A percentile compares a stretch with the other conserved stretches of the same genome.
Evolutionary conservation across 768 basidiomycete genomes (phyloP).

Genomic region (Melanogaster broomeanus): DNA sequence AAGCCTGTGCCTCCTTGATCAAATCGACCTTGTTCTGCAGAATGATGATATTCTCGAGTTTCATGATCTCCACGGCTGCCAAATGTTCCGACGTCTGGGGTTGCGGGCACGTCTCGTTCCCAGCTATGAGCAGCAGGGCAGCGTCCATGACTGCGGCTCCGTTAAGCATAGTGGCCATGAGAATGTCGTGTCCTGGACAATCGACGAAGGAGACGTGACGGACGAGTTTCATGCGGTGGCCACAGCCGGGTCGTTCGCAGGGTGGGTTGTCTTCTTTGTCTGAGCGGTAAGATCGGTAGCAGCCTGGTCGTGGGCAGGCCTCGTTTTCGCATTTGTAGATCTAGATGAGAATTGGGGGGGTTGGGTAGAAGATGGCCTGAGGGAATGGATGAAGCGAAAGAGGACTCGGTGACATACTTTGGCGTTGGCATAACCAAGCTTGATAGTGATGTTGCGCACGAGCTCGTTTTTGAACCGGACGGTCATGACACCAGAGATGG

Average conservation of each 20-base stretch:
- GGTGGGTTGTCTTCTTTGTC: conserved; percentile 93
- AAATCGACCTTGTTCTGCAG: conserved; percentile 99
- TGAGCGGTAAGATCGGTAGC: conserved; percentile 91
- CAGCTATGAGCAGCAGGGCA: conserved; percentile 91
- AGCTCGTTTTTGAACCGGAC: conserved; percentile 99
- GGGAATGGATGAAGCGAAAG: conserved; percentile 4
- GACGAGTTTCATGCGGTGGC: conserved; percentile 84
- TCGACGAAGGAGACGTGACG: conserved; percentile 99
- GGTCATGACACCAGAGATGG: conserved; percentile 97
- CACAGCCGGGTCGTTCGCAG: conserved; percentile 93
- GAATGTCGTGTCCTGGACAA: conserved; percentile 97
- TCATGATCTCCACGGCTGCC: conserved; percentile 99
- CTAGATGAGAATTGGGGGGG: conserved; percentile 43
- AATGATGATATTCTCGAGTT: conserved; percentile 96
- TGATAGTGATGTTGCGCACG: conserved; percentile 98
- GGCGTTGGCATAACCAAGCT: conserved; percentile 98
- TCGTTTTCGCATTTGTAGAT: conserved; percentile 98
- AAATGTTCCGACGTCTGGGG: conserved; percentile 99
- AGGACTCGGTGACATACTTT: conserved; percentile 63
- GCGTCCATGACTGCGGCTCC: conserved; percentile 99
- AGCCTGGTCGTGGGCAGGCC: conserved; percentile 90
- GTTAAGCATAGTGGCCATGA: conserved; percentile 99
- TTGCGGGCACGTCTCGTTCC: conserved; percentile 98
- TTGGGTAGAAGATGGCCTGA: background rate
- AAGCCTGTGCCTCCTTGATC: conserved; percentile 91